phyloP scores from a whole-genome alignment of 2,329 filamentous ascomycete genomes.

The Fusarium sp. region DNA sequence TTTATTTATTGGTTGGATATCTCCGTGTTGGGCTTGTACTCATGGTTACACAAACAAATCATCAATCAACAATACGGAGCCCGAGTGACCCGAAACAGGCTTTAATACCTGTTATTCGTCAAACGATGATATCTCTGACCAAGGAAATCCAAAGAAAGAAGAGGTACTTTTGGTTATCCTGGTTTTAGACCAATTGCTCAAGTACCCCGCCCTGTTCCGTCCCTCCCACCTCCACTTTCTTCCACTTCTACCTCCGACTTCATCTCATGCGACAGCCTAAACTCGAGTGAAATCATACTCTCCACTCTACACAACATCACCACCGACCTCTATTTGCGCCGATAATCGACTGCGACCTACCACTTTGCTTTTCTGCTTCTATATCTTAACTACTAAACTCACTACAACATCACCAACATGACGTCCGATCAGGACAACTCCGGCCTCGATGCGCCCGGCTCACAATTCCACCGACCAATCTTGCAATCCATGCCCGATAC shows the following conservation, averaged over 20 bases:
- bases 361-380: not conserved
- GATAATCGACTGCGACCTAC: not conserved
- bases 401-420: conserved; percentile 55
- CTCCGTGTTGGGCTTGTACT: not conserved
- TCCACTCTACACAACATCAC: conserved; percentile 21
- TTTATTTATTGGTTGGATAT: not conserved
- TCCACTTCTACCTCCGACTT: conserved; percentile 5
- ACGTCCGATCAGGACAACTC: conserved; percentile 55
- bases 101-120: conserved; percentile 1
- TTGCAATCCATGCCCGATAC: conserved; percentile 78
- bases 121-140: not conserved
- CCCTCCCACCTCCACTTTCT: conserved; percentile 17
- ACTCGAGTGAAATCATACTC: conserved; percentile 13
- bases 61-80: not conserved
- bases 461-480: conserved; percentile 62
- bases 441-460: conserved; percentile 47
- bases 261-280: conserved; percentile 30
- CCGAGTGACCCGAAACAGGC: conserved; percentile 22
- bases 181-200: not conserved
- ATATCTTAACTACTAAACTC: not conserved
- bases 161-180: not conserved
- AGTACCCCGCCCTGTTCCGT: conserved; percentile 22
- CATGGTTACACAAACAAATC: conserved; percentile 15
- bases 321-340: conserved; percentile 5
- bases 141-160: not conserved